phyloP scores from a whole-genome alignment of 1,284 basidiomycete genomes.

The Prillingera fragicola region DNA sequence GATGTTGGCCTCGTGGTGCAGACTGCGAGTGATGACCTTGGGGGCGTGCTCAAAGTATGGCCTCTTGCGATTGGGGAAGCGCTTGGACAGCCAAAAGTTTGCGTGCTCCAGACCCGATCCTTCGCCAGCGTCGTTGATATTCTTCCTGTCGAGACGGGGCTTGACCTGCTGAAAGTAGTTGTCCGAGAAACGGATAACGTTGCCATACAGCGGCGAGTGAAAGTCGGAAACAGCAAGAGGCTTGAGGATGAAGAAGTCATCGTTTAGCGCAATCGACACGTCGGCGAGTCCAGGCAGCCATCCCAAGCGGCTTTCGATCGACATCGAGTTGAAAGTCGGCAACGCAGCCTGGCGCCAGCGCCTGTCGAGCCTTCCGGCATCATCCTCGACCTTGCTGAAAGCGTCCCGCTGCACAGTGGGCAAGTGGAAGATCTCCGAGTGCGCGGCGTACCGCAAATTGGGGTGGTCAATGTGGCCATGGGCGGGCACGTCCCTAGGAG shows the following conservation, averaged over 20 bases:
- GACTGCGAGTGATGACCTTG: slow-evolving; percentile 38
- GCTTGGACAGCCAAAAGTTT: slow-evolving; percentile 37
- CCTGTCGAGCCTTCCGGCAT: too few species aligned
- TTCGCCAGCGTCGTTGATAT: slow-evolving; percentile 39
- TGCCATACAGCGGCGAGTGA: slow-evolving; percentile 41
- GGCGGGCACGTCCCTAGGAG: slow-evolving; percentile 4
- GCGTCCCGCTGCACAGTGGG: slow-evolving; percentile 26
- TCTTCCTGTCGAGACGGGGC: slow-evolving; percentile 27
- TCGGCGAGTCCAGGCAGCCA: slow-evolving; percentile 43
- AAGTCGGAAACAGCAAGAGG: slow-evolving; percentile 35
- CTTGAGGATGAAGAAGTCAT: slow-evolving; percentile 42
- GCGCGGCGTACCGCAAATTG: slow-evolving; percentile 32
- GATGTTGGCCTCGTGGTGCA: slow-evolving; percentile 43
- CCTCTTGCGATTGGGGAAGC: slow-evolving; percentile 38
- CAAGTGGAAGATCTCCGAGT: slow-evolving; percentile 43
- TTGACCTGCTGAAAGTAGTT: slow-evolving; percentile 36
- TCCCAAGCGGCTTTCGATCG: slow-evolving; percentile 41
- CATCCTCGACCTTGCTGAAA: slow-evolving; percentile 21
- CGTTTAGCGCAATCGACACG: slow-evolving; percentile 38
- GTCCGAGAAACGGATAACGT: slow-evolving; percentile 36
- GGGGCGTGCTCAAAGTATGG: slow-evolving; percentile 45
- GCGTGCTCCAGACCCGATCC: slow-evolving; percentile 42
- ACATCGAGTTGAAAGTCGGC: slow-evolving; percentile 46
- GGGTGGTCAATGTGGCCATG: slow-evolving; percentile 18
- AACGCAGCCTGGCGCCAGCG: slow-evolving; percentile 36